Conservation (phyloP, 306 rosid genomes). For the Trifolium pratense region DNA sequence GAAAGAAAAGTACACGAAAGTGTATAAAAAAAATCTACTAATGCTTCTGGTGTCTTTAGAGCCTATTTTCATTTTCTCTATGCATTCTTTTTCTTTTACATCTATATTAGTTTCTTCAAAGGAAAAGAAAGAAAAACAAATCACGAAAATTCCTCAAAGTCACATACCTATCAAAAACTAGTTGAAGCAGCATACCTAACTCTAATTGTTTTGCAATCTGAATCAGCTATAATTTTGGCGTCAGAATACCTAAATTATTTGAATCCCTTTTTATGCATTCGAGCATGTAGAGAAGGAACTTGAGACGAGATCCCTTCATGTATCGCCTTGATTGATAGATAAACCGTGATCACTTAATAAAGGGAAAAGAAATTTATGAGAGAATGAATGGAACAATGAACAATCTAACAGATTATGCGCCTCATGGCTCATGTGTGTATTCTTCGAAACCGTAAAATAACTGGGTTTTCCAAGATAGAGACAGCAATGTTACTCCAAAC, state of each 20-base stretch:
- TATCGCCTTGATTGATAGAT: slow-evolving; percentile 9
- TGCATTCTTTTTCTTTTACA: slow-evolving; percentile 23
- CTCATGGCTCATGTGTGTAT: slow-evolving; percentile 26
- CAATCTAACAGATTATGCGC: slow-evolving; percentile 3
- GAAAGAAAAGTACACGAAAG: no score
- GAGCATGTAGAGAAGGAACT: slow-evolving; percentile 30
- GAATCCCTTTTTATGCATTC: slow-evolving; percentile 12
- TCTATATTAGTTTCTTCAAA: slow-evolving; percentile 26
- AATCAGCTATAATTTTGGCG: slow-evolving; percentile 29
- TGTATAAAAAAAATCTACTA: no score
- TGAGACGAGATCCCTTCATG: slow-evolving; percentile 25
- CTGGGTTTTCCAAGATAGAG: slow-evolving; percentile 64
- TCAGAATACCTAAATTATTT: slow-evolving; percentile 20
- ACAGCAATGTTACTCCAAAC: slow-evolving; percentile 62
- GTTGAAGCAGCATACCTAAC: slow-evolving; percentile 11
- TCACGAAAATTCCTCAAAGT: slow-evolving; percentile 34
- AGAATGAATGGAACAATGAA: slow-evolving; percentile 26
- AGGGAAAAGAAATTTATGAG: not conserved
- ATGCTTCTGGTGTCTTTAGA: slow-evolving; percentile 5
- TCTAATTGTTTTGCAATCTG: slow-evolving; percentile 10
- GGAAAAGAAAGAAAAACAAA: not conserved
- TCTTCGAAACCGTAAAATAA: slow-evolving; percentile 49
- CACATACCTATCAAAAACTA: slow-evolving; percentile 27
- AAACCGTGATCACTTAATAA: slow-evolving; percentile 26
- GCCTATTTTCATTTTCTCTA: slow-evolving; percentile 2